Conservation (phyloP, 176 grass and related monocot genomes). For the barley (Hordeum vulgare) region DNA sequence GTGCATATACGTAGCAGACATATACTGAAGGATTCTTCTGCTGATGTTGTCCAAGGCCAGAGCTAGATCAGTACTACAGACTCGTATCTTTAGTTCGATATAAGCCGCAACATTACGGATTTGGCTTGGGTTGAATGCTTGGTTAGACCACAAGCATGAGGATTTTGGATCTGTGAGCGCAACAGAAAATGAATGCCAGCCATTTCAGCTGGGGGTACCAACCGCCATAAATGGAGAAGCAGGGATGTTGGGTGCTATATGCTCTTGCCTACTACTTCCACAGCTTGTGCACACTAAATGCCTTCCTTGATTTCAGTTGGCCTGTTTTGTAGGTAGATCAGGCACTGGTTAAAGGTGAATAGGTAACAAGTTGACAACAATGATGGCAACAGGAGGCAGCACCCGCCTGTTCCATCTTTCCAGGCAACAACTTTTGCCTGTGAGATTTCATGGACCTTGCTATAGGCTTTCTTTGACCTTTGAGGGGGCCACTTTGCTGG, state of each 20-base stretch:
- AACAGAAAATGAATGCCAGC: slow-evolving; percentile 24
- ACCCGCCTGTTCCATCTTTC: background rate
- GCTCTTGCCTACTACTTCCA: background rate
- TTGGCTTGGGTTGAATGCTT: background rate
- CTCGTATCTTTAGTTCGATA: background rate
- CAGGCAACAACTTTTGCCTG: background rate
- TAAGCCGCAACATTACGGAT: background rate
- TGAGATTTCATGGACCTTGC: background rate
- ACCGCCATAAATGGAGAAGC: slow-evolving; percentile 31
- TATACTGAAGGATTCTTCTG: background rate
- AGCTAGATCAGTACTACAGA: background rate
- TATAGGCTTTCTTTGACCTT: background rate
- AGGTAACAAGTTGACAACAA: slow-evolving; percentile 10
- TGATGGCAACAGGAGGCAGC: background rate
- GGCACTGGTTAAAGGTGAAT: background rate
- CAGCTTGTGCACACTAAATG: background rate
- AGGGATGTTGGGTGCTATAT: slow-evolving; percentile 9
- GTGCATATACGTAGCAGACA: slow-evolving; percentile 18
- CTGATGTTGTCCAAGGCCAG: too few relatives aligned
- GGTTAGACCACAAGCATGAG: background rate
- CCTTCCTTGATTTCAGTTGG: background rate
- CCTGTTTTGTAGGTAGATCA: background rate
- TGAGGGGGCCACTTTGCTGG: background rate
- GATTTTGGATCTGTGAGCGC: background rate
- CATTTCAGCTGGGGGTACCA: background rate